phyloP scores from a whole-genome alignment of 495 filamentous ascomycete species.

The Penicillium flavigenum region DNA sequence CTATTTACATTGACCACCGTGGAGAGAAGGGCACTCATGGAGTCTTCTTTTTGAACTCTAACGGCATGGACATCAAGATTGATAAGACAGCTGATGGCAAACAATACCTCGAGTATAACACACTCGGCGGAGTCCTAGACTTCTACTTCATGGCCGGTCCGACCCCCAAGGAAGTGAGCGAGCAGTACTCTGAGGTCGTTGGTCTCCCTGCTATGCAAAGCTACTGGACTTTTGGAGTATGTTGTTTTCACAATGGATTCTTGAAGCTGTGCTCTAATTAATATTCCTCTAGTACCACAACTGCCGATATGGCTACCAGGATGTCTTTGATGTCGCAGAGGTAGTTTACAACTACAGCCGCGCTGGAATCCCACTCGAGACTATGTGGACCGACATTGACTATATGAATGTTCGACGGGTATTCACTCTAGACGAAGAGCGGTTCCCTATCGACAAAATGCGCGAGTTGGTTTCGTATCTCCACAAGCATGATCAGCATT shows the following conservation, averaged over 20 bases:
- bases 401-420: slow-evolving; percentile 69
- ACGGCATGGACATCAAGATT: slow-evolving; percentile 88
- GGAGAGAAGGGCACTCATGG: slow-evolving; percentile 67
- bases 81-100: slow-evolving; percentile 57
- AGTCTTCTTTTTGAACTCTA: slow-evolving; percentile 78
- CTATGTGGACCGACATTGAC: slow-evolving; percentile 87
- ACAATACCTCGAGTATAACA: slow-evolving; percentile 84
- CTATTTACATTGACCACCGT: slow-evolving; percentile 81
- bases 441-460: slow-evolving; percentile 67
- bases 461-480: slow-evolving; percentile 69
- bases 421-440: slow-evolving; percentile 72
- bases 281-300: slow-evolving; percentile 60
- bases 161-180: slow-evolving; percentile 65
- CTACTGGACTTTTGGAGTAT: slow-evolving; percentile 76
- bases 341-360: slow-evolving; percentile 76
- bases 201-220: slow-evolving; percentile 75
- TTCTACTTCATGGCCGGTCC: slow-evolving; percentile 82
- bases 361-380: slow-evolving; percentile 78
- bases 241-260: slow-evolving; percentile 6
- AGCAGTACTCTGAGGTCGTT: slow-evolving; percentile 71
- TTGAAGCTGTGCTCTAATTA: background rate
- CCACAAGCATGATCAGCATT: slow-evolving; percentile 72
- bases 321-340: slow-evolving; percentile 76
- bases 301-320: slow-evolving; percentile 77
- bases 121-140: slow-evolving; percentile 76